Base-by-base conservation (phyloP, 305 asterid species). In the Fraxinus baroniana region DNA sequence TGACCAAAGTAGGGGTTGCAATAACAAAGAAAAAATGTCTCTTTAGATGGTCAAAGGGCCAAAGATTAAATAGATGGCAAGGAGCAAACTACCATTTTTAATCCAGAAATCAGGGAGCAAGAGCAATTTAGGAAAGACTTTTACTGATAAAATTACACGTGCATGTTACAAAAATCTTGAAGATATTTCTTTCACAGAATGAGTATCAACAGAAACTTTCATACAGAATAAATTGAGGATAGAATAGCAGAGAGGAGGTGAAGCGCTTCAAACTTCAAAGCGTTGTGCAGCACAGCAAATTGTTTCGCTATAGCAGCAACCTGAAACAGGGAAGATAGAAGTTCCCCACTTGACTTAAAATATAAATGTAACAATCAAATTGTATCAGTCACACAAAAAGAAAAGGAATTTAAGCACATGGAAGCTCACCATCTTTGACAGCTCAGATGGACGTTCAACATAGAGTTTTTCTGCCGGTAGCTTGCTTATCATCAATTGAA, bases 241-340 rank as follows among this genome's bases (percentile, higher is more conserved):
- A 95, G 86, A 85, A 94, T 87, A 73, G 90, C 81, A 15, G 93
- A 90, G 78, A 95, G 93, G 57, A 94, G 90, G 87, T 92, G 93
- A 83, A 95, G 98, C 0, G 93, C 94, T 86, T 93, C 97, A 88
- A 96, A 96, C 85, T 96, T 96, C 87, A 93, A 83, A 68, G 95
- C 93, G 83, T 87, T 90, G 77, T 96, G 99, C 57, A 92, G 85
- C 83, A 88, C 87, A 68, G 94, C 95, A 92, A 96, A 96, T 76
- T 91, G 93, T 85, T 87, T 91, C n/a, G 98, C 90, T 79, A 86
- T 84, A 81, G 87, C 91, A 84, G 89, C 91, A 86, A 94, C 98
- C 99, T 96, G 90, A 85, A 91, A 87, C 36, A 81, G 79, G 62
- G 80, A 89, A 80, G 55, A 80, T 68, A 9, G 3, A 82, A 79